Evolutionary conservation across 805 yeast genomes (phyloP), one percentile per base, ranked within the genome.

Genomic region (Candida arabinofermentans): DNA sequence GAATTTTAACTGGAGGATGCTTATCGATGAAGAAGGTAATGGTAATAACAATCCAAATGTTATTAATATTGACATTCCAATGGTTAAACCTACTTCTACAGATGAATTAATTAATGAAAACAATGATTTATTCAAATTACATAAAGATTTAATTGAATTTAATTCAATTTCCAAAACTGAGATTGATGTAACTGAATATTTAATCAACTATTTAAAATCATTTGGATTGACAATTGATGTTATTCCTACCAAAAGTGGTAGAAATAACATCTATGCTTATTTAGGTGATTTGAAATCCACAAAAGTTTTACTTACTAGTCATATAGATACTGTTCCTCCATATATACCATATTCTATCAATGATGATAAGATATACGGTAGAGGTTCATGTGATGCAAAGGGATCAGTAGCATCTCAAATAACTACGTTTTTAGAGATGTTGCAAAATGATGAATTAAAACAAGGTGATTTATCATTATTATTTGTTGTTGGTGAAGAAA

Each of bases 301-400:
- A 12, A 66, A 59, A 38, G 73, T 79, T 3, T 53, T 80, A 30
- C 51, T 82, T 18, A 78, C 86, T 1, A 75, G 85, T 10, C 89
- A 82, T 53, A 74, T 81, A 27, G 89, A 82, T 52, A 82, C 88
- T 0, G 89, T 82, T 9, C 88, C 88, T 10, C 86, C 87, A 0
- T 81, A 53, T 51, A 57, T 81, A 39, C 73, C 72, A 2, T 82
- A 81, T 57, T 51, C 53, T 2, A 58, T 71, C 10, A 64, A 70
- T 10, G 81, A 76, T 2, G 66, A 72, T 35, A 58, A 59, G 22
- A 77, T 83, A 14, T 72, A 69, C 53, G 89, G 89, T 18, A 67
- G 90, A 41, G 90, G 90, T 3, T 58, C 83, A 1, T 69, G 74
- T 42, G 90, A 83, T 54, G 89, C 86, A n/a, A 83, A 83, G 54